phyloP scores from a whole-genome alignment of 2,329 filamentous ascomycete genomes.

The Allantophomopsis cytisporea region DNA sequence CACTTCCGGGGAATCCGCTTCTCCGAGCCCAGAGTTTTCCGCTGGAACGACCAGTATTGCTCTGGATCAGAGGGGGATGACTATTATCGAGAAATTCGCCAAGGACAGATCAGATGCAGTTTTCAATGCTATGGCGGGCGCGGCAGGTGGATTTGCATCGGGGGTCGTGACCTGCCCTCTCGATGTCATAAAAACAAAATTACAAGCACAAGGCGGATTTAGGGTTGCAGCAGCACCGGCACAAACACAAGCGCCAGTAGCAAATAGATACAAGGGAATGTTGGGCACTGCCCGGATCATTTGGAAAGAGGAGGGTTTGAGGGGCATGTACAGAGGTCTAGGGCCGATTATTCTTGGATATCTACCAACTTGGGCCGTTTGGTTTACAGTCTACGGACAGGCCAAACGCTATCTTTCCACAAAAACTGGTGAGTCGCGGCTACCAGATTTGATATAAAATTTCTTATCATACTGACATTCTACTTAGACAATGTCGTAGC shows the following conservation, averaged over 20 bases:
- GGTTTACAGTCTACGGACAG: conserved; percentile 91
- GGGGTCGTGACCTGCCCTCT: conserved; percentile 92
- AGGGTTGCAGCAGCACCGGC: conserved; percentile 21
- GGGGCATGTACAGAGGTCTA: conserved; percentile 84
- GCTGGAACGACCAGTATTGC: conserved; percentile 5
- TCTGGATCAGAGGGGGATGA: conserved; percentile 15
- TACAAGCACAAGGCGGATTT: conserved; percentile 90
- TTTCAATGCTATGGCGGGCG: conserved; percentile 78
- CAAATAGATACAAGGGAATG: conserved; percentile 66
- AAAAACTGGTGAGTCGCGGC: conserved; percentile 40
- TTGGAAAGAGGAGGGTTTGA: conserved; percentile 75
- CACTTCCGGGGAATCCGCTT: conserved; percentile 13
- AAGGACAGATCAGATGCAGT: conserved; percentile 41
- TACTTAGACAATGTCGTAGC: conserved; percentile 57
- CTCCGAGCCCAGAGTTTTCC: conserved; percentile 9
- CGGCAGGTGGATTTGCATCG: conserved; percentile 80
- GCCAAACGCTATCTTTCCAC: conserved; percentile 63
- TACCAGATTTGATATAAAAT: neutral
- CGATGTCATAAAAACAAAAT: conserved; percentile 97
- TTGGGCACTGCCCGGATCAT: conserved; percentile 78
- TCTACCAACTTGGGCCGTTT: conserved; percentile 94
- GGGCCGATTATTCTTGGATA: conserved; percentile 94
- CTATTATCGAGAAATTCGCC: conserved; percentile 40
- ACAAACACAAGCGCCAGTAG: conserved; percentile 22
- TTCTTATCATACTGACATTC: neutral